Evolutionary conservation across 225 moss, liverwort and hornwort species (phyloP), one percentile per base, ranked within the genome.

Genomic region (Polytrichum formosum): DNA sequence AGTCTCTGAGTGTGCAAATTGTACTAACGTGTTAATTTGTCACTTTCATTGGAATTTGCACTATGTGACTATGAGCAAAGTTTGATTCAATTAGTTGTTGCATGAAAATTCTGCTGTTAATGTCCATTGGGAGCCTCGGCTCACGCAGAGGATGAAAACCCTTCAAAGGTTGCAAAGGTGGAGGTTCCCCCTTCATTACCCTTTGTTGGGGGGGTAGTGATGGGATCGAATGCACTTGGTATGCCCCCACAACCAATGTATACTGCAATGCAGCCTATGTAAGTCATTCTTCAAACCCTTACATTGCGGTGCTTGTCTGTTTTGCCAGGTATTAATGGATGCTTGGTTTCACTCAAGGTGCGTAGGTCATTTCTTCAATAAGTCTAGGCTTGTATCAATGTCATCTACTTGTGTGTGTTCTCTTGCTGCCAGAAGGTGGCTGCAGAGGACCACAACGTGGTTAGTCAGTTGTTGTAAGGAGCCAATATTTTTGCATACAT

Each of bases 291-390:
- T 77, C 80, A 78, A 84, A 83, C 86, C 90, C 85, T 94, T 87
- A 90, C 91, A 82, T 65, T 75, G 76, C 67, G 84, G 70, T 76
- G 87, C 83, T 85, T 89, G 85, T 85, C 81, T 84, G 85, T 87
- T 90, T 84, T 81, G 86, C 88, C 90, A 92, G 92, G 92, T 90
- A 84, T 92, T 82, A 87, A 87, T 87, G 88, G 90, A 86, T 92
- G 84, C 90, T 84, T 92, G 86, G 80, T 92, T 90, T 82, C 90
- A 77, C 74, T 82, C 90, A 92, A 92, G 92, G 92, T 92, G 90
- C 88, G 90, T 92, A 86, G 90, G 92, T 84, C 90, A 90, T 88
- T 85, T 90, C 90, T 86, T 88, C 77, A 82, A 78, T 56, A 71
- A 74, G 65, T 91, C 76, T 79, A 85, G 75, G 77, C 75, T 72